These are phyloP conservation scores for Malus hybrid DNA, from an alignment of 331 rosid species.

Conservation along the genomic window DNA sequence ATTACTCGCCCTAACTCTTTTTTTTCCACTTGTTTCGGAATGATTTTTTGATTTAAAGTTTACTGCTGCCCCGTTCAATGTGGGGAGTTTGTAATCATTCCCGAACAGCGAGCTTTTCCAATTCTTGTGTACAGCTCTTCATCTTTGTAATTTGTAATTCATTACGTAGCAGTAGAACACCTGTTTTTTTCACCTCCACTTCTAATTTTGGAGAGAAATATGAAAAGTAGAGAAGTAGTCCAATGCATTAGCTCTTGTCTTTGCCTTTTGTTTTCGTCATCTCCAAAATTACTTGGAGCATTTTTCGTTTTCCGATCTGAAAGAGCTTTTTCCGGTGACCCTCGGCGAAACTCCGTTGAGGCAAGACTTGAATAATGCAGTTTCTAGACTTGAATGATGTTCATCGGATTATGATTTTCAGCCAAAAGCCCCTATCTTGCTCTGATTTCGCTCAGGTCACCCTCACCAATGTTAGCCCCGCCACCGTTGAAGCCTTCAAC, in stretches of 20 bases:
- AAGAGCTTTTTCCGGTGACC: too few relatives aligned
- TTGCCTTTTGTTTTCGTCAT: too few relatives aligned
- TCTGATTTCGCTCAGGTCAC: not conserved
- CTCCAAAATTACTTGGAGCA: too few relatives aligned
- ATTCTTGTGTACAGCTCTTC: constrained; percentile 86
- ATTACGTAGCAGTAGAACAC: constrained; percentile 45
- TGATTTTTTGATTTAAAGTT: constrained; percentile 27
- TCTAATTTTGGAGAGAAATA: constrained; percentile 26
- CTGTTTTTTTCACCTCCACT: constrained; percentile 10
- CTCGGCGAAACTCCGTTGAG: too few relatives aligned
- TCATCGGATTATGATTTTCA: not conserved
- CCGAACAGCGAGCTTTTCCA: constrained; percentile 33
- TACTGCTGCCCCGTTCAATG: constrained; percentile 49
- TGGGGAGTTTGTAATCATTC: constrained; percentile 63
- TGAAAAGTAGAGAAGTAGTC: not conserved
- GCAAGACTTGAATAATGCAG: too few relatives aligned
- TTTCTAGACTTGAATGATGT: too few relatives aligned
- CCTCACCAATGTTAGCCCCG: not conserved
- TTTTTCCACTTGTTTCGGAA: constrained; percentile 23
- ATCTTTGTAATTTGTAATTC: constrained; percentile 56
- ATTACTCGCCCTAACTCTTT: not conserved
- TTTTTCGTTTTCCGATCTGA: too few relatives aligned
- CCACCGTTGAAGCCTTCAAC: not conserved
- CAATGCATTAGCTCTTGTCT: not conserved
- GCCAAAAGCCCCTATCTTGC: not conserved